Base-by-base conservation (phyloP, 2,329 filamentous ascomycete genomes). In the Aspergillus ochraceoroseus region DNA sequence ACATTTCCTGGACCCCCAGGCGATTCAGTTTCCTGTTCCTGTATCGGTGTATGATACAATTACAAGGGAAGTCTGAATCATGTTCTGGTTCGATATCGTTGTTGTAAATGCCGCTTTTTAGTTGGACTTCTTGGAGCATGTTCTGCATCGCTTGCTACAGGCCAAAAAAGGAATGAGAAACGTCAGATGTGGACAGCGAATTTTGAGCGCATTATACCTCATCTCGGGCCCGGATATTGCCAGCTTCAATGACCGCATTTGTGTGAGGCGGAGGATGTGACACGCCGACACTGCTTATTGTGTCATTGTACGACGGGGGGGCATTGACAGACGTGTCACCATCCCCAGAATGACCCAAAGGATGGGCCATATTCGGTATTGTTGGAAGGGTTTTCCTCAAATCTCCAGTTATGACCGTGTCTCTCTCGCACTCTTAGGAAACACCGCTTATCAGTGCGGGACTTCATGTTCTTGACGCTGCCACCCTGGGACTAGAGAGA, bases 61-160 rank as follows among this genome's bases (percentile, higher is more conserved):
- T 11, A 15, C 38, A 40, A 5, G 19, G 19, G 12, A 39, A 9
- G 8, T 32, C 17, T 9, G 30, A 4, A 5, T 40, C 38, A 4
- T 40, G 38, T n/a, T 40, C 38, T 6, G 38, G 38, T 7, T 40
- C 38, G 19, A 40, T 40, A n/a, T 40, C 38, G 23, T n/a, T 27
- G 7, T 40, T 40, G 30, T 28, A 34, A 5, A 40, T 40, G 5
- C 25, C 13, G 5, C 14, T 19, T 3, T 14, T 6, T 5, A 22
- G 23, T 7, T 33, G 38, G 6, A 33, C 32, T 2, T 33, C n/a
- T 11, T 28, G 15, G 5, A 40, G 29, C 23, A 27, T 9, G 29
- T 28, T 40, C 8, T 40, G 38, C 29, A 40, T 33, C 4, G 27
- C 22, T 40, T 40, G 38, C 38, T 40, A 14, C 5, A n/a, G n/a